Evolutionary conservation across 306 rosid genomes (phyloP), one percentile per base, ranked within the genome.

Genomic region (Canavalia gladiata): DNA sequence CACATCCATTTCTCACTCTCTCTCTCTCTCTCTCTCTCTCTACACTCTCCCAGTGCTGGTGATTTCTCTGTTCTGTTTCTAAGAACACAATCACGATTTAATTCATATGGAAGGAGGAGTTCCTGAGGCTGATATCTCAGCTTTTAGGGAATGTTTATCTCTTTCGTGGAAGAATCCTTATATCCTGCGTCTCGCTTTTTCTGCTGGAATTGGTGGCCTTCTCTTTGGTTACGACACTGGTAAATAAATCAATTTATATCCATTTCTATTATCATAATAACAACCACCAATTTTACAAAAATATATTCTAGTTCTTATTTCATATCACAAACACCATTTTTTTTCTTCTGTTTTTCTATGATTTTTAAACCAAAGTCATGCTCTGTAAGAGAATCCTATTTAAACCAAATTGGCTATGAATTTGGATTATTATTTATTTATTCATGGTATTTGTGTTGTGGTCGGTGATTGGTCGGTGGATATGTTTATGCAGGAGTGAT

Each of bases 161-260:
- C 85, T 86, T 1, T 86, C 89, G 0, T 76, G 83, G 80, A 86
- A 86, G 67, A 86, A 86, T 33, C 89, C 89, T 51, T 86, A 80
- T 51, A 70, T 86, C 31, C 89, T 86, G 71, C 87, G 85, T 4
- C 89, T 86, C 0, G 89, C 89, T 76, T 86, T 86, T 33, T 86
- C 89, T 31, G 89, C 89, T 9, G 89, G 89, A 72, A 86, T 86
- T 6, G 89, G 89, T 41, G 89, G 89, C 31, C 83, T 86, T 35
- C 89, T 86, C 49, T 86, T 86, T 41, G 89, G 89, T 54, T 86
- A 86, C 6, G 89, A 86, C 67, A 86, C 89, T 6, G 89, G 89
- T 86, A 57, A 11, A 4, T 34, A 1, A 45, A 7, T 35, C 25
- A 18, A 18, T 18, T 18, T 18, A 18, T 7, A 63, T 33, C 8